phyloP scores from a whole-genome alignment of 73 alveolate genomes.

The Paramecium biaurelia region DNA sequence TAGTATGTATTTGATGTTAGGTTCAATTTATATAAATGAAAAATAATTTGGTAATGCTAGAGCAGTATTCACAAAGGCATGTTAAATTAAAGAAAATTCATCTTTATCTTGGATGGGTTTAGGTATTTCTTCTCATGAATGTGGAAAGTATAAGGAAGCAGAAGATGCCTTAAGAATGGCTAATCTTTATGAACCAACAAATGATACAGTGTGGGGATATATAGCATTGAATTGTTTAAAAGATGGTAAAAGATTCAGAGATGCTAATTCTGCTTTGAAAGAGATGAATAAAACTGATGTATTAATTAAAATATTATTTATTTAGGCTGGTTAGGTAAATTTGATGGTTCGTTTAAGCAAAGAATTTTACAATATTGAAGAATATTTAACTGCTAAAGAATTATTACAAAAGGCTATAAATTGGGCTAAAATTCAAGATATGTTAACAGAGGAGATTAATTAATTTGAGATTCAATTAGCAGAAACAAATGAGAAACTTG shows the following conservation, averaged over 20 bases:
- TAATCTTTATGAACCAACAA: conserved; percentile 66
- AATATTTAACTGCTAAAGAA: conserved; percentile 18
- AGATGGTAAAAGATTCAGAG: conserved; percentile 44
- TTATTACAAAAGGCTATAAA: not conserved
- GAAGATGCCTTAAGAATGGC: conserved; percentile 76
- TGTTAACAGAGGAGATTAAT: not conserved
- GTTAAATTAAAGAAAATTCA: not conserved
- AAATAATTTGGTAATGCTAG: conserved; percentile 12
- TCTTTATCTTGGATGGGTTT: conserved; percentile 74
- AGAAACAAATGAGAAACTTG: conserved; percentile 45
- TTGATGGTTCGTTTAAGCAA: conserved; percentile 22
- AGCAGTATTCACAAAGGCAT: not conserved
- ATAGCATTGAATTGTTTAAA: conserved; percentile 27
- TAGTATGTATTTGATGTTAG: not conserved
- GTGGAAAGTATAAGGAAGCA: conserved; percentile 70
- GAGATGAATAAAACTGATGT: conserved; percentile 42
- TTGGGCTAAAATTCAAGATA: not conserved
- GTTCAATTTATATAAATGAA: not conserved
- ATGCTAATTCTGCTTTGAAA: conserved; percentile 43
- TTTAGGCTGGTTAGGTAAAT: not conserved
- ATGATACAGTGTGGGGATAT: conserved; percentile 48
- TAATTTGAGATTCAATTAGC: conserved; percentile 5
- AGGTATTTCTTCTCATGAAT: conserved; percentile 70
- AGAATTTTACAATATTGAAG: not conserved
- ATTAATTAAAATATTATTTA: not conserved